Percentiles rank a stretch among this genome's conserved stretches.
phyloP scores from a whole-genome alignment of 2,329 filamentous ascomycete genomes.

The Fusarium keratoplasticum region DNA sequence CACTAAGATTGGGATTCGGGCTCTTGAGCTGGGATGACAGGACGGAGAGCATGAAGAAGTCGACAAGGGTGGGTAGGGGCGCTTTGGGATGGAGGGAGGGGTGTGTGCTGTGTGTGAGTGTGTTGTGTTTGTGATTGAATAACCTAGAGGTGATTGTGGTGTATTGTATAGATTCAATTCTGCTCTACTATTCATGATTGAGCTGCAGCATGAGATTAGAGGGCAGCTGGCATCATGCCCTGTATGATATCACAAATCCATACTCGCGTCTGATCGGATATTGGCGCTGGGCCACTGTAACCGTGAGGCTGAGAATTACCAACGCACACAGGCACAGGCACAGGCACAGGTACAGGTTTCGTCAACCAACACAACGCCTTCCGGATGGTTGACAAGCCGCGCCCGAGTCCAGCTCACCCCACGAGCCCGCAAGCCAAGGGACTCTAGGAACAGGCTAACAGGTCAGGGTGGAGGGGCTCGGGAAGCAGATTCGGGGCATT shows the following conservation, averaged over 20 bases:
- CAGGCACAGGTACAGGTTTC: not conserved
- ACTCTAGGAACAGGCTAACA: not conserved
- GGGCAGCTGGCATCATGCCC: constrained; percentile 3
- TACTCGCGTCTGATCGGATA: not conserved
- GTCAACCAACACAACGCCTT: not conserved
- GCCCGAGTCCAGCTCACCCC: constrained; percentile 1
- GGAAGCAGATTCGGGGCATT: constrained; percentile 26
- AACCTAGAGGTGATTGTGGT: constrained; percentile 8
- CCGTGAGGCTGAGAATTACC: constrained; percentile 32
- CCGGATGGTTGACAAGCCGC: constrained; percentile 4
- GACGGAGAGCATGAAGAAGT: constrained; percentile 32
- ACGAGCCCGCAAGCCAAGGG: not conserved
- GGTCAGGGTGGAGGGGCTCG: constrained; percentile 5
- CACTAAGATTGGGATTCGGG: constrained; percentile 38
- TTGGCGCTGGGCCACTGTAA: constrained; percentile 12
- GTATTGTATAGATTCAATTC: constrained; percentile 4
- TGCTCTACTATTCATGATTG: not conserved
- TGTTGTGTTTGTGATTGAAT: constrained; percentile 15
- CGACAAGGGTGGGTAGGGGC: constrained; percentile 22
- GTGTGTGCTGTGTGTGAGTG: not conserved
- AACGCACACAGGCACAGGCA: not conserved
- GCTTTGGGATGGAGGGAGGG: constrained; percentile 16
- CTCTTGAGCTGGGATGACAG: constrained; percentile 27
- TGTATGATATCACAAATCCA: not conserved
- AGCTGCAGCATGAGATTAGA: constrained; percentile 4